phyloP scores from a whole-genome alignment of 768 basidiomycete genomes.

The Mycena epipterygia region DNA sequence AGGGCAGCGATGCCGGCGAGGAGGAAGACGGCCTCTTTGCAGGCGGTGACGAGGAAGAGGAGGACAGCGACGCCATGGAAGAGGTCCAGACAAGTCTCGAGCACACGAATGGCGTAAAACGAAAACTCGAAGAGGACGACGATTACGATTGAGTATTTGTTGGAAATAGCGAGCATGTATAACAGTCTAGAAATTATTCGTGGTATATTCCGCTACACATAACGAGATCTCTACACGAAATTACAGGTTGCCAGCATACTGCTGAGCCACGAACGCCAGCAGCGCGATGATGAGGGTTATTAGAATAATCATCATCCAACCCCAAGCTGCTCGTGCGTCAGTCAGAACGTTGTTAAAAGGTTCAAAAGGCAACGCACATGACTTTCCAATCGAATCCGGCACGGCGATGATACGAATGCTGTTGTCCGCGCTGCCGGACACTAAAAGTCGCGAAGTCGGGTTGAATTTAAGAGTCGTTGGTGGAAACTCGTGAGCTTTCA shows the following conservation, averaged over 20 bases:
- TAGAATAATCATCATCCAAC: slow-evolving; percentile 43
- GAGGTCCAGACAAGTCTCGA: slow-evolving; percentile 71
- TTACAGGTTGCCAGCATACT: slow-evolving; percentile 16
- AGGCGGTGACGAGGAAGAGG: slow-evolving; percentile 80
- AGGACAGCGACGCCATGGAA: slow-evolving; percentile 88
- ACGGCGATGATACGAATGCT: slow-evolving; percentile 85
- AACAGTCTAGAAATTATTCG: slow-evolving; percentile 34
- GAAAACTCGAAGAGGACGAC: slow-evolving; percentile 89
- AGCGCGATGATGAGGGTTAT: slow-evolving; percentile 49
- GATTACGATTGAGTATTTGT: slow-evolving; percentile 64
- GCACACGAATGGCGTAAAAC: slow-evolving; percentile 74
- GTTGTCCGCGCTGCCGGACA: slow-evolving; percentile 94
- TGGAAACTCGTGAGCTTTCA: slow-evolving; percentile 96
- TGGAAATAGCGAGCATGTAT: slow-evolving; percentile 36
- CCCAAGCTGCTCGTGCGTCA: slow-evolving; percentile 44
- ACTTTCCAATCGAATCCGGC: slow-evolving; percentile 65
- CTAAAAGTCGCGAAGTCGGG: slow-evolving; percentile 81
- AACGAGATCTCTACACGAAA: slow-evolving; percentile 3
- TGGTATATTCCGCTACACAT: slow-evolving; percentile 26
- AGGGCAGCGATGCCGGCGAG: slow-evolving; percentile 79
- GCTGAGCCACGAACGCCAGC: slow-evolving; percentile 41
- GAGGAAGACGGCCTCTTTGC: slow-evolving; percentile 86
- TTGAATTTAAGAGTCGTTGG: slow-evolving; percentile 93
- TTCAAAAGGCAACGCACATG: slow-evolving; percentile 59
- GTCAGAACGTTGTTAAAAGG: background rate